A percentile compares a stretch with the other conserved stretches of the same genome.
These are phyloP conservation scores for Mallotus japonicus DNA, from an alignment of 441 rosid genomes.

Conservation along the genomic window DNA sequence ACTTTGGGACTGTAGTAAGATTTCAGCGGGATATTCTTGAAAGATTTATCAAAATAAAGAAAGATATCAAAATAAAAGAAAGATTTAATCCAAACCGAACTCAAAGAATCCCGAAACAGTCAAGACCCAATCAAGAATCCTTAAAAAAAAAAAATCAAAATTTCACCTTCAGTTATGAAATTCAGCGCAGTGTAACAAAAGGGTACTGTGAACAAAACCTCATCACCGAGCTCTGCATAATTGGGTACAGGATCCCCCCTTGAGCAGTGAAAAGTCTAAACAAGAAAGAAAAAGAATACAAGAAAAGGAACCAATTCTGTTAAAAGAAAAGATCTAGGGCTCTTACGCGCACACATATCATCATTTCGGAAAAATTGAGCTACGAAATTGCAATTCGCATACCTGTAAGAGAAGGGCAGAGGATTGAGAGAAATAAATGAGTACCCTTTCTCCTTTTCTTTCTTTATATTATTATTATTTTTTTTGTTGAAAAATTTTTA, in stretches of 20 bases:
- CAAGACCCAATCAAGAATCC: conserved; percentile 27
- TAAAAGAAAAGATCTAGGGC: conserved; percentile 35
- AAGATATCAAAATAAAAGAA: no score
- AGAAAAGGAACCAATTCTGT: not conserved
- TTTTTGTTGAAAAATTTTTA: no score
- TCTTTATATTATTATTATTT: no score
- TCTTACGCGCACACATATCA: conserved; percentile 17
- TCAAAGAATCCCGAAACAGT: conserved; percentile 27
- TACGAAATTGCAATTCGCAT: conserved; percentile 12
- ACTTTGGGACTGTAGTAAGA: conserved; percentile 11
- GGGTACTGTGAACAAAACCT: conserved; percentile 7
- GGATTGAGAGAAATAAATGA: conserved; percentile 9
- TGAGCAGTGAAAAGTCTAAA: conserved; percentile 19
- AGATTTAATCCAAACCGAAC: conserved; percentile 36
- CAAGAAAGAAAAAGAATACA: not conserved
- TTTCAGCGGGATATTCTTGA: not conserved
- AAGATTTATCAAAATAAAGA: not conserved
- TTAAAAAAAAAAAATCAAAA: conserved; percentile 25
- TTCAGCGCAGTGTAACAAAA: no score
- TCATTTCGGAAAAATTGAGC: not conserved
- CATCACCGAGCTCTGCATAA: conserved; percentile 24
- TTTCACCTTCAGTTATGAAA: no score
- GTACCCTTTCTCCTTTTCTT: not conserved
- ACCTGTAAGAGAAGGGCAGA: conserved; percentile 26
- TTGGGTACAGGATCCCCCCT: conserved; percentile 20